Base-by-base conservation (phyloP, 192 early-diverging fungal genomes). In the Podila clonocystis region DNA sequence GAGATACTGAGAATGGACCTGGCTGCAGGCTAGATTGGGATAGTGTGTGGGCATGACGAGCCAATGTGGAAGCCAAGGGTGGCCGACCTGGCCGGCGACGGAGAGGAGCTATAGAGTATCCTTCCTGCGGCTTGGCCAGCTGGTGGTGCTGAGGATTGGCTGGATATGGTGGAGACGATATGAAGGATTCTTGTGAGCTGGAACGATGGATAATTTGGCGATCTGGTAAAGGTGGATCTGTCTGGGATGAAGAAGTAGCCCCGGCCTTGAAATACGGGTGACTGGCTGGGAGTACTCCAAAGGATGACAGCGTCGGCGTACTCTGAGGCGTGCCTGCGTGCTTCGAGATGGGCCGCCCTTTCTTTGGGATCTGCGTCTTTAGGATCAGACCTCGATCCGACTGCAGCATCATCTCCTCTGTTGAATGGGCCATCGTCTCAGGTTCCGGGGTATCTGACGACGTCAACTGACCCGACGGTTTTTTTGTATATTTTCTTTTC, bases 301-400 rank as follows among this genome's bases (percentile, higher is more conserved):
- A 63, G 57, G 71, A 72, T 11, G 77, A 61, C 6, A 80, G 48
- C n/a, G 66, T 73, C 58, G 77, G 71, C 17, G 70, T 69, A 33
- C 66, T 65, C 50, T 59, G 67, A 57, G 62, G 58, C 33, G 28
- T 45, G 2, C 67, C 22, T 17, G 70, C 48, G 20, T 80, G 77
- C 36, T 73, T 72, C 1, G 77, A 73, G 24, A 80, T 73, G 15
- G 77, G 77, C 7, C 77, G 67, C 12, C 77, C 77, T 36, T 80
- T 80, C 36, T 80, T 80, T 57, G 77, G 77, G 22, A 80, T 80
- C 58, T 80, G 77, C 15, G 77, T 69, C 71, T 73, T 80, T 5
- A 73, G 67, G 34, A 80, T 66, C 11, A 80, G 63, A 1, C 77
- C 77, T 1, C 77, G 77, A 22, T 80, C 77, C n/a, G 76, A 72